Base-by-base conservation (phyloP, 352 stramenopile genomes). In the Thraustochytrium sp. region DNA sequence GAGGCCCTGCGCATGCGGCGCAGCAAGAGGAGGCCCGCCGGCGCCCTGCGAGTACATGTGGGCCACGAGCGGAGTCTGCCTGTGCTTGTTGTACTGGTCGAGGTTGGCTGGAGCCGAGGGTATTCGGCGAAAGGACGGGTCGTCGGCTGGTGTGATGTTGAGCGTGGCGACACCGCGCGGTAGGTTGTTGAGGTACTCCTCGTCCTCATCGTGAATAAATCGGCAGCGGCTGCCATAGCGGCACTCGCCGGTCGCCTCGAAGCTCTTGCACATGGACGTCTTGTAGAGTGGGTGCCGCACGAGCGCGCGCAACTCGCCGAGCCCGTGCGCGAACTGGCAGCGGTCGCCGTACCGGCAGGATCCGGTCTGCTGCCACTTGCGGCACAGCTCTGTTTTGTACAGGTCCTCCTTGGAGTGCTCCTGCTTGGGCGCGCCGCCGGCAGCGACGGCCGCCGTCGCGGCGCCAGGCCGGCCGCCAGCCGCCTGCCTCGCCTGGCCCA, bases 321-420 rank as follows among this genome's bases (percentile, higher is more conserved):
- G 86, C 21, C 92, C 92, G 82, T 96, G 92, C 3, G 92, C 92
- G 83, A 96, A 96, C 85, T 95, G 92, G 88, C 92, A 96, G 86
- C 94, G 94, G 87, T 87, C 89, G 8, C 90, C 92, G 85, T 96
- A 96, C 62, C 77, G 18, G 53, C 92, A 96, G 49, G 87, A 90
- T n/a, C 91, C 91, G 13, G 90, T 94, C 61, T 94, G 91, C 38
- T 89, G 92, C 77, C 91, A 96, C 73, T 94, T 92, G 84, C 94
- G 94, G 88, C 92, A 96, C 4, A 96, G 88, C 87, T 96, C 92
- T 8, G 92, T 96, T 89, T 96, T 96, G 90, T 96, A 96, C 1
- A 96, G 85, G 49, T 92, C 93, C 87, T 95, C 48, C 46, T 85
- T 83, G 11, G 29, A 73, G 36, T 78, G 68, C 29, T 46, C 44